Evolutionary conservation across 2,329 filamentous ascomycete species (phyloP), one percentile per base, ranked within the genome.

Genomic region (Raffaelea deltoideospora): DNA sequence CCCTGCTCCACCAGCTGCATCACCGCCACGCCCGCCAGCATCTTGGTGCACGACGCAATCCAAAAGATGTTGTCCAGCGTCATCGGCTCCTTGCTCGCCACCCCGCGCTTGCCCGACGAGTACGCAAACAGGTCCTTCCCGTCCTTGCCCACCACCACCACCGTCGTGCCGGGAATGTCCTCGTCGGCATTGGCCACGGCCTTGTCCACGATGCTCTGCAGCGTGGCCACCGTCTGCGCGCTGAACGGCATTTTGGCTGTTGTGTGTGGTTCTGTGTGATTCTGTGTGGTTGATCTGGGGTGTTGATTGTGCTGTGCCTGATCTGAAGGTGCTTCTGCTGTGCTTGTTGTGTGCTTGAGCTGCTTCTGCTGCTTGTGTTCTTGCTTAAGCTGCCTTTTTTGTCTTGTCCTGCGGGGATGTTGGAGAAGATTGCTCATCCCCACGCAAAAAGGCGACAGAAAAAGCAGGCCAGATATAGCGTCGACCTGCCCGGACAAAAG

Each of bases 1-100:
- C 64, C 67, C 35, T 60, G 53, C 46, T 75, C 71, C 2, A 74
- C 69, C 1, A 70, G 59, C 48, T 75, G 69, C 65, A 76, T 70
- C 33, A 57, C 61, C 1, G 67, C 65, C 13, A 73, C 50, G 0
- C 59, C 66, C 0, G 59, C 54, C 11, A 74, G 52, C 56, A 72
- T 57, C 52, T 75, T 75, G 14, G 70, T 72, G 47, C 65, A 71
- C 0, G 67, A 71, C 0, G 69, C 69, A 5, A 74, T 57, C 66
- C 65, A 72, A 48, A 76, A 80, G 1, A 72, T 55, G 9, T 60
- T 72, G 28, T 81, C 72, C 7, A 72, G 53, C 0, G 64, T 64
- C 67, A 81, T 73, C 4, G 64, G 56, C 32, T 72, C 63, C 0
- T 56, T 45, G 3, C 56, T 55, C 0, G 34, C 52, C 5, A 59